Percentiles rank a stretch among this genome's conserved stretches.
phyloP scores from a whole-genome alignment of 2,329 filamentous ascomycete species.

The Madurella fahalii region DNA sequence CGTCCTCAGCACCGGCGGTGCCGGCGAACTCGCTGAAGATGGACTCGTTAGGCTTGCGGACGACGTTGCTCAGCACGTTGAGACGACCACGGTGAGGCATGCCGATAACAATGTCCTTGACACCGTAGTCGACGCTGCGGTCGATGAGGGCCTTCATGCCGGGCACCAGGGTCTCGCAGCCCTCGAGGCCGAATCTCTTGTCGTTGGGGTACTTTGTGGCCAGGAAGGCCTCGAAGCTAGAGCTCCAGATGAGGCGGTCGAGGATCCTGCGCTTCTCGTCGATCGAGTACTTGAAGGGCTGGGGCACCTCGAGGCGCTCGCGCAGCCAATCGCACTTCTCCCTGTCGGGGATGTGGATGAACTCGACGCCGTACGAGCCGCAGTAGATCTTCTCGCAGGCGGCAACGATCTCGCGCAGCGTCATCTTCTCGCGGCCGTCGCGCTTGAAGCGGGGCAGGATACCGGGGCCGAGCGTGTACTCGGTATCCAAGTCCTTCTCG shows the following conservation, averaged over 20 bases:
- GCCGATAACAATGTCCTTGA: slow-evolving; percentile 98
- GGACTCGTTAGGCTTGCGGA: slow-evolving; percentile 98
- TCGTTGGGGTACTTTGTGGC: slow-evolving; percentile 99
- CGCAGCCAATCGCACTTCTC: slow-evolving; percentile 98
- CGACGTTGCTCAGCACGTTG: slow-evolving; percentile 96
- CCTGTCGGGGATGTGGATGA: slow-evolving; percentile 97
- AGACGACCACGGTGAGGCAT: slow-evolving; percentile 99
- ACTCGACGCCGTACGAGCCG: slow-evolving; percentile 95
- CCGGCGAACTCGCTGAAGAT: slow-evolving; percentile 99
- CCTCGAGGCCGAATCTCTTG: slow-evolving; percentile 98
- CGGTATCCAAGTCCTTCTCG: slow-evolving; percentile 86
- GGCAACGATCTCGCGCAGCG: slow-evolving; percentile 85
- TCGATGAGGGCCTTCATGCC: slow-evolving; percentile 99
- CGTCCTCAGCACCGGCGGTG: slow-evolving; percentile 79
- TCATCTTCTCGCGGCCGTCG: slow-evolving; percentile 91
- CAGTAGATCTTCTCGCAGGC: slow-evolving; percentile 96
- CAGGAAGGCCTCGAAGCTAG: slow-evolving; percentile 92
- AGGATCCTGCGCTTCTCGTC: slow-evolving; percentile 98
- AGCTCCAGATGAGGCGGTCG: slow-evolving; percentile 97
- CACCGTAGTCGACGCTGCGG: slow-evolving; percentile 94
- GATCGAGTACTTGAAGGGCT: slow-evolving; percentile 94
- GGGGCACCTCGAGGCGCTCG: slow-evolving; percentile 88
- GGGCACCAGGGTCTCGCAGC: slow-evolving; percentile 92
- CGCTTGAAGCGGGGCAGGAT: slow-evolving; percentile 92
- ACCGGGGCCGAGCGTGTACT: slow-evolving; percentile 88